Conservation (phyloP, 164 flowering plant species). For the Aristolochia contorta region DNA sequence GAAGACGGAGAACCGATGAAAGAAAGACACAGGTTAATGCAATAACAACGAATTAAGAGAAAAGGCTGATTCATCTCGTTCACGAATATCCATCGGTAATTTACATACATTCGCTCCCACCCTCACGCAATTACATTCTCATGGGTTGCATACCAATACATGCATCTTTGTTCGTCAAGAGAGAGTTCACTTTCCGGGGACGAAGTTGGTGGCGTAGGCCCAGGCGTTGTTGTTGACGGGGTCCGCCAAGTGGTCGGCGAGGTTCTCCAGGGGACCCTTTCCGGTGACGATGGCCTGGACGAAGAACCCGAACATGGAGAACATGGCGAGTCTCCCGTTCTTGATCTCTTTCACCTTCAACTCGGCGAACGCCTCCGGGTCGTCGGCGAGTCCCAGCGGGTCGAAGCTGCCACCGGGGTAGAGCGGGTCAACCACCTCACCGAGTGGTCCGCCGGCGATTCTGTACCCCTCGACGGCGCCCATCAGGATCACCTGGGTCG, state of each 20-base stretch:
- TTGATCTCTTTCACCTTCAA: constrained; percentile 49
- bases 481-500: constrained; percentile 27
- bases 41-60: too few species aligned
- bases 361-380: constrained; percentile 42
- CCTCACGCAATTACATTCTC: too few species aligned
- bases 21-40: too few species aligned
- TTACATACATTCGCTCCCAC: too few species aligned
- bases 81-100: too few species aligned
- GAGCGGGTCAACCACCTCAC: constrained; percentile 30
- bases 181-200: constrained; percentile 12
- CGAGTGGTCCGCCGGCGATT: constrained; percentile 38
- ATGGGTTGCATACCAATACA: too few species aligned
- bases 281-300: constrained; percentile 41
- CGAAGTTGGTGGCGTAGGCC: constrained; percentile 34
- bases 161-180: constrained; percentile 18
- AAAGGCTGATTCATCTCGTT: too few species aligned
- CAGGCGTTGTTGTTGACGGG: constrained; percentile 39
- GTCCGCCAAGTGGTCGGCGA: constrained; percentile 35
- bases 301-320: constrained; percentile 41
- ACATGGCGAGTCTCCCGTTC: constrained; percentile 42
- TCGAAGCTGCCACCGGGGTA: constrained; percentile 47
- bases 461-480: constrained; percentile 36
- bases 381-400: constrained; percentile 36
- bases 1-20: too few species aligned
- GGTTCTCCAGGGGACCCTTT: constrained; percentile 34